These are phyloP conservation scores for Panaeolus cyanescens DNA, from an alignment of 768 basidiomycete genomes.

Conservation along the genomic window DNA sequence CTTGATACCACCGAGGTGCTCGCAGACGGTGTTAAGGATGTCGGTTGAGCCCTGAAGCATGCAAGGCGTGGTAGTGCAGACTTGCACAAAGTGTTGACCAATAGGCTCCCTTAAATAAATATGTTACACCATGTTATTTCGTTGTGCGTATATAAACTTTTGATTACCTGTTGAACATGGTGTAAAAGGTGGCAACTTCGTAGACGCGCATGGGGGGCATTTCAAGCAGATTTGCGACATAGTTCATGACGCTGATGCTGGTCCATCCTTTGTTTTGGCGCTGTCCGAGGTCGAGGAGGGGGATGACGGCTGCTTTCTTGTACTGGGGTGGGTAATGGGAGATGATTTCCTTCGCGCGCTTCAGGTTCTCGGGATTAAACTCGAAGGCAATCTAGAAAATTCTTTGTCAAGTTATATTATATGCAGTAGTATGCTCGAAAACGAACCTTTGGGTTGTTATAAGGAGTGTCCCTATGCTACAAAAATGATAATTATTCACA, in stretches of 20 bases:
- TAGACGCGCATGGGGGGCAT: conserved; percentile 99
- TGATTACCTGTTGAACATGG: conserved; percentile 95
- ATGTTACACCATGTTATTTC: not conserved
- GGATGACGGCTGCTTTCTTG: conserved; percentile 98
- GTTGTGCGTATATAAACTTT: not conserved
- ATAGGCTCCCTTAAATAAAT: conserved; percentile 75
- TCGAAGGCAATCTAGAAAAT: conserved; percentile 80
- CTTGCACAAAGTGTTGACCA: conserved; percentile 92
- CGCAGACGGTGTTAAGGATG: conserved; percentile 82
- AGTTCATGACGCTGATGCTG: conserved; percentile 98
- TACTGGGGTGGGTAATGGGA: conserved; percentile 95
- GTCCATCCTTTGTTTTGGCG: conserved; percentile 99
- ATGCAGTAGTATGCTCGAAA: not conserved
- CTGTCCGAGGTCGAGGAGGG: conserved; percentile 93
- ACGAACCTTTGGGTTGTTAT: conserved; percentile 88
- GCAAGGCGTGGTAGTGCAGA: conserved; percentile 99
- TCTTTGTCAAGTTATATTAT: not conserved
- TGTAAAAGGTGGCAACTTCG: conserved; percentile 99
- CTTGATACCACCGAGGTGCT: conserved; percentile 80
- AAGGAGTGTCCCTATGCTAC: conserved; percentile 92
- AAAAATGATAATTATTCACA: conserved; percentile 11
- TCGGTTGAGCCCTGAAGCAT: conserved; percentile 92
- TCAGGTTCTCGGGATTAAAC: conserved; percentile 79
- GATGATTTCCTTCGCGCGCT: conserved; percentile 87
- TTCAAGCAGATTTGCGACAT: conserved; percentile 89